These are phyloP conservation scores for Penicillium hordei DNA, from an alignment of 2,329 filamentous ascomycete species.

Conservation along the genomic window DNA sequence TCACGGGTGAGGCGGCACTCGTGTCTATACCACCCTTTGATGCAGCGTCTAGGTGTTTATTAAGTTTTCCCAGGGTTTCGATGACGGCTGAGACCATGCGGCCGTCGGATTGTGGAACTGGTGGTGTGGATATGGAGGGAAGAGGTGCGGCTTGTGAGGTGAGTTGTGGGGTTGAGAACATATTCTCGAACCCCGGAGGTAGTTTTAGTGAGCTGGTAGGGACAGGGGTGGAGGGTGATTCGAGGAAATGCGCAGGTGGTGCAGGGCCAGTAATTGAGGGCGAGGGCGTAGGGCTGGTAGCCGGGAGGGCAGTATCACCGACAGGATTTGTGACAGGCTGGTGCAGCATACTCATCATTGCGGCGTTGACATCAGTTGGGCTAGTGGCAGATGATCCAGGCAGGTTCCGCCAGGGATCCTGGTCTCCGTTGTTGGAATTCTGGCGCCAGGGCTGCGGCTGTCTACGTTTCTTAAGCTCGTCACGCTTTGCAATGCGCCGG, in stretches of 20 bases:
- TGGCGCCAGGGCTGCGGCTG: slow-evolving; percentile 17
- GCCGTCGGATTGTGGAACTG: slow-evolving; percentile 19
- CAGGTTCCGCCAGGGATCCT: not conserved
- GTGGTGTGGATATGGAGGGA: slow-evolving; percentile 8
- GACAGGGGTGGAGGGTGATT: slow-evolving; percentile 6
- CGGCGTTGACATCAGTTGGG: not conserved
- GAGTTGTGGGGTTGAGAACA: slow-evolving; percentile 33
- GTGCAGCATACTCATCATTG: slow-evolving; percentile 4
- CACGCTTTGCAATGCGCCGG: slow-evolving; percentile 39
- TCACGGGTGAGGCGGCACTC: slow-evolving; percentile 22
- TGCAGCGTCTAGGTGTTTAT: slow-evolving; percentile 37
- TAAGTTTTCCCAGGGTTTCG: slow-evolving; percentile 39
- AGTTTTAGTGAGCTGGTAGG: slow-evolving; percentile 21
- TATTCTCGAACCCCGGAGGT: slow-evolving; percentile 42
- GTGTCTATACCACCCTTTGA: slow-evolving; percentile 5
- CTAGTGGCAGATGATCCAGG: not conserved
- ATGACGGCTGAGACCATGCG: slow-evolving; percentile 36
- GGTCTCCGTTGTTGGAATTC: slow-evolving; percentile 24
- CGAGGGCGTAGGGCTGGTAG: slow-evolving; percentile 1
- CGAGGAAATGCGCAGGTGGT: slow-evolving; percentile 5
- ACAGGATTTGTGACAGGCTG: slow-evolving; percentile 9
- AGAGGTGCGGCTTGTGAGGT: slow-evolving; percentile 2
- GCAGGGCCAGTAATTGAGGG: slow-evolving; percentile 8
- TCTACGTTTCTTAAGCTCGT: slow-evolving; percentile 26
- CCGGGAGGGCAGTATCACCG: slow-evolving; percentile 7